Evolutionary conservation across 371 early-diverging fungal species (phyloP), one percentile per base, ranked within the genome.

Genomic region (Mucor sp.): DNA sequence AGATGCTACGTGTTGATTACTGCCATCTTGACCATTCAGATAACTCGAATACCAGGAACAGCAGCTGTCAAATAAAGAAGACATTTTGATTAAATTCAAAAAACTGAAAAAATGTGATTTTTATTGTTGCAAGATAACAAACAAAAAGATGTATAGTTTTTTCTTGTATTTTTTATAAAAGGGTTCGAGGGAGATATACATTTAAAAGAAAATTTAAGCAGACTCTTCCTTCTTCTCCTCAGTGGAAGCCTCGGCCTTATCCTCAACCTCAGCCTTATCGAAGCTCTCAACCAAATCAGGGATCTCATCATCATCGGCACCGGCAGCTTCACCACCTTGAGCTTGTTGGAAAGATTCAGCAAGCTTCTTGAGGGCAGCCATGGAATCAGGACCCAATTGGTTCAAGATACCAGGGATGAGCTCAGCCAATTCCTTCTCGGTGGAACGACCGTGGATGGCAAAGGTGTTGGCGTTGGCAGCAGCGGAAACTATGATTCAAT

Each of bases 381-480:
- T 87, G 44, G 96, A 94, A 77, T 96, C 97, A 65, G 97, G 94
- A 68, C 97, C 98, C 70, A 99, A 86, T 84, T 97, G 98, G 88
- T 86, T 90, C 78, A 99, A 85, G 86, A 99, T 97, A 58, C 90
- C 93, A 70, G 98, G 97, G 69, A 97, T 89, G 63, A 94, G 90
- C 78, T 94, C 94, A 65, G 91, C 91, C 76, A 95, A 82, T 80
- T 95, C 94, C 91, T 97, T 98, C 72, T 90, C 91, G 76, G 91
- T 85, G 63, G 90, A 89, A 67, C 87, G 85, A 70, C 98, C 98
- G 77, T 90, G 86, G 86, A 98, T 91, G 69, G 93, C 92, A 76
- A 93, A 95, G 76, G 95, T 95, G 93, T 96, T 97, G 85, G 93
- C 82, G 55, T 87, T 83, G 77, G 91, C 74, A 70, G 95, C 90